phyloP scores from a whole-genome alignment of 176 grass and related monocot genomes.

The Alloteropsis semialata region DNA sequence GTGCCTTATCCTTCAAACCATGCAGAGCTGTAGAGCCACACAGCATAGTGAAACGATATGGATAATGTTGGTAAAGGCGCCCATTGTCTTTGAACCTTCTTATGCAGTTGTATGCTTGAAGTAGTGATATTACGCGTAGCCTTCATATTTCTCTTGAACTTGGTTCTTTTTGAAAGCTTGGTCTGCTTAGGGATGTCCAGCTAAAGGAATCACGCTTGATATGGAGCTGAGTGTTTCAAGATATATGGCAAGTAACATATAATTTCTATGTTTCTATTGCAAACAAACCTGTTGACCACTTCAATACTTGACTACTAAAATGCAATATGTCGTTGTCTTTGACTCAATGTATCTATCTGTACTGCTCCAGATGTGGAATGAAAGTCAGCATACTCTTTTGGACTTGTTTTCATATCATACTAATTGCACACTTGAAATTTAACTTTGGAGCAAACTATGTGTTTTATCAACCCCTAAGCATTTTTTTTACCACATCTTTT shows the following conservation, averaged over 20 bases:
- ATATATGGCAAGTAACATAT: not conserved
- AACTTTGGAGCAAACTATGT: not conserved
- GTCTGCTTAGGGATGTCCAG: not conserved
- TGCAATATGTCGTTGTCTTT: not conserved
- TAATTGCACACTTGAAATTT: not conserved
- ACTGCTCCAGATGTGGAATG: not conserved
- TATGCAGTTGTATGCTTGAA: constrained; percentile 28
- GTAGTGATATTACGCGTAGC: not conserved
- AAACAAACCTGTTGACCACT: not conserved
- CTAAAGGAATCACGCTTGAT: constrained; percentile 6
- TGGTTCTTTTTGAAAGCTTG: not conserved
- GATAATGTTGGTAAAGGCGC: constrained; percentile 58
- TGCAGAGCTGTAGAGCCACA: constrained; percentile 52
- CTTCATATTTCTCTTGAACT: constrained; percentile 14
- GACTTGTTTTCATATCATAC: not conserved
- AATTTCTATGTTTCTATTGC: not conserved
- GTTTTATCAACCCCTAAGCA: not conserved
- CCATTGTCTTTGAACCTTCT: constrained; percentile 23
- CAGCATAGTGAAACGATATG: constrained; percentile 55
- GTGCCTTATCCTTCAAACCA: constrained; percentile 57
- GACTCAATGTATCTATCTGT: not conserved
- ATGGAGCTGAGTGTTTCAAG: constrained; percentile 50
- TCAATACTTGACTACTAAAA: not conserved
- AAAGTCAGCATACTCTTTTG: constrained; percentile 10
- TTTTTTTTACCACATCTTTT: not conserved